Base-by-base conservation (phyloP, 495 filamentous ascomycete species). In the Penicillium crystallinum region DNA sequence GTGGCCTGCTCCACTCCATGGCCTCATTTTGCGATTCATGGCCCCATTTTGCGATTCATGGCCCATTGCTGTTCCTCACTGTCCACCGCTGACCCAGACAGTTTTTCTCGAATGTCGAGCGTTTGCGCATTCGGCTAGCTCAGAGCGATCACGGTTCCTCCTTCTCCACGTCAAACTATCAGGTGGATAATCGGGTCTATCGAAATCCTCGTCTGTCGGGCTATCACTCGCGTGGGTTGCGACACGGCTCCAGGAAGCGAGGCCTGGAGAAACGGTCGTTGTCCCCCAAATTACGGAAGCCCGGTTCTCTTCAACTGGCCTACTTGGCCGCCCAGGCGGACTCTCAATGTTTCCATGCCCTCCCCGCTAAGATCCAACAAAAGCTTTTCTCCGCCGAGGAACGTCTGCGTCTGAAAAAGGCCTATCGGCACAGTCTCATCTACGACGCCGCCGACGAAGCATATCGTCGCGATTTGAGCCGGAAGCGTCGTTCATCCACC, bases 351-450 rank as follows among this genome's bases (percentile, higher is more conserved):
- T 89, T 84, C 58, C 71, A 83, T 36, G 77, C 75, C 41, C 77
- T 90, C 25, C 86, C 89, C 25, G 78, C 86, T 50, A 90, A 87
- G 61, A 72, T 91, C 39, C 80, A 82, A 57, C 77, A 79, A 61
- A 82, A 77, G 56, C 82, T 87, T 56, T 89, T 89, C 66, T 84
- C 84, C 11, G 75, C 70, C 41, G 87, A 91, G 65, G 87, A 95
- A 69, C 87, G 85, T 60, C 67, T 79, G 25, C 62, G 83, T 41
- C 68, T 91, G 36, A 55, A 48, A 18, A 77, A 77, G 19, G 75
- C 77, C 46, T 76, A 77, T 27, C 69, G 77, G 17, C 75, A 82
- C 9, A 82, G 74, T 57, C 70, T 85, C 15, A 82, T 89, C 42
- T 71, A 86, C 33, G 86, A 91, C 74, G 79, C 85, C 41, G 78